Conservation (phyloP, 192 early-diverging fungal genomes). For the Phycomyces blakesleeanus region DNA sequence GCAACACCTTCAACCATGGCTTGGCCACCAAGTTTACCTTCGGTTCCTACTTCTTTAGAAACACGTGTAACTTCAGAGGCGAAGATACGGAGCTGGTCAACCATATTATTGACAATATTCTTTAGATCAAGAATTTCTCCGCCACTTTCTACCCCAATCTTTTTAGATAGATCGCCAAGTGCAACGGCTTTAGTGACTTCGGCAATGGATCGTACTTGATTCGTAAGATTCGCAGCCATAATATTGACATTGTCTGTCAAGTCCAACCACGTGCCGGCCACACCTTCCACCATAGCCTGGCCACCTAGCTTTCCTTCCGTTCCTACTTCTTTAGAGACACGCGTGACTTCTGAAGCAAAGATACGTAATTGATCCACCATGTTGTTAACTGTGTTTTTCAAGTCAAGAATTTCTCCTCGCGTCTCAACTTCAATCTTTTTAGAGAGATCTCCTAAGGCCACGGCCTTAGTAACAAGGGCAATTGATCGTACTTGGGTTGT, state of each 20-base stretch:
- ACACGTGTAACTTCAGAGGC: conserved; percentile 42
- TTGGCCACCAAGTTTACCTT: conserved; percentile 33
- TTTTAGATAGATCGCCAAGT: conserved; percentile 40
- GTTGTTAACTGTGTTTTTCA: conserved; percentile 60
- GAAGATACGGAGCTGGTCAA: conserved; percentile 45
- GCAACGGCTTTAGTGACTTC: conserved; percentile 48
- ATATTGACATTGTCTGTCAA: conserved; percentile 51
- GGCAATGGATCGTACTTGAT: conserved; percentile 57
- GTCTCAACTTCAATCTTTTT: conserved; percentile 56
- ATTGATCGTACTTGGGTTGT: conserved; percentile 65
- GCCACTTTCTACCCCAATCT: conserved; percentile 33
- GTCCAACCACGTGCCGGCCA: conserved; percentile 56
- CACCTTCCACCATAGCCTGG: conserved; percentile 42
- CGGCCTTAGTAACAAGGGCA: conserved; percentile 53
- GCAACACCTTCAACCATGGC: conserved; percentile 34
- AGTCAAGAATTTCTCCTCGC: conserved; percentile 60
- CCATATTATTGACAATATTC: conserved; percentile 43
- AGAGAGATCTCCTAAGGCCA: conserved; percentile 56
- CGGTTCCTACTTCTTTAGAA: conserved; percentile 32
- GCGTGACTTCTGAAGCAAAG: conserved; percentile 55
- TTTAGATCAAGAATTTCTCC: conserved; percentile 52
- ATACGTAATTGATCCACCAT: conserved; percentile 62
- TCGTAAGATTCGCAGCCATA: conserved; percentile 52
- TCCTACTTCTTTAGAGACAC: conserved; percentile 58
- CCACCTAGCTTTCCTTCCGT: conserved; percentile 53